Conservation (phyloP, 768 basidiomycete species). For the Lentinus tigrinus region DNA sequence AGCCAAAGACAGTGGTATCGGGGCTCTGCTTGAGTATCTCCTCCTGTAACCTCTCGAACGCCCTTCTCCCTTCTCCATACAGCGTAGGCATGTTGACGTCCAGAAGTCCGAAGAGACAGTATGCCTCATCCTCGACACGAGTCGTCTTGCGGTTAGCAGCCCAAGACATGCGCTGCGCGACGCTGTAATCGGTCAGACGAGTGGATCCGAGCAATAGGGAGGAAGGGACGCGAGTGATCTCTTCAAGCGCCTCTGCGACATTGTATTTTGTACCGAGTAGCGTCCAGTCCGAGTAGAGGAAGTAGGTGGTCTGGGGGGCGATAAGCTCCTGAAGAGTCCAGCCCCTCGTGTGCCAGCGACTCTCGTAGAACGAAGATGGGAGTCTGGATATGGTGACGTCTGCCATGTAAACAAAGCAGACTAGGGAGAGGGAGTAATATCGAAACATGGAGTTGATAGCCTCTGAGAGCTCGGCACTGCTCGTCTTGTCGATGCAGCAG, state of each 20-base stretch:
- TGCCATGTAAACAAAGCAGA: background rate
- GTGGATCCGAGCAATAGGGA: background rate
- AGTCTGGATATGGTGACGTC: background rate
- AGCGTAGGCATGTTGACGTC: background rate
- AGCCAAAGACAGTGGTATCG: background rate
- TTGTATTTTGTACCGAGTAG: background rate
- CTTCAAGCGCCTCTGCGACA: background rate
- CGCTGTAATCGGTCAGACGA: background rate
- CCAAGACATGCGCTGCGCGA: background rate
- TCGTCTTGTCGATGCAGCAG: slow-evolving; percentile 2
- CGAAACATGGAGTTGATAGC: background rate
- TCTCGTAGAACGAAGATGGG: background rate
- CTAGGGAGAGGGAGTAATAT: background rate
- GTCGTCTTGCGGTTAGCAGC: background rate
- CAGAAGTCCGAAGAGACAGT: background rate
- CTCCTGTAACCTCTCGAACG: background rate
- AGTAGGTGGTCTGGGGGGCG: background rate
- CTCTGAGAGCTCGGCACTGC: background rate
- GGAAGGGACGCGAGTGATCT: background rate
- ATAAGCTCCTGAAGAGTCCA: background rate
- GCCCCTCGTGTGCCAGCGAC: background rate
- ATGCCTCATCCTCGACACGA: background rate
- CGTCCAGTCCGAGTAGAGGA: background rate
- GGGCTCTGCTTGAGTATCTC: background rate
- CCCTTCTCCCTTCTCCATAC: background rate